phyloP scores from a whole-genome alignment of 2,329 filamentous ascomycete genomes.

The Neobulgaria alba region DNA sequence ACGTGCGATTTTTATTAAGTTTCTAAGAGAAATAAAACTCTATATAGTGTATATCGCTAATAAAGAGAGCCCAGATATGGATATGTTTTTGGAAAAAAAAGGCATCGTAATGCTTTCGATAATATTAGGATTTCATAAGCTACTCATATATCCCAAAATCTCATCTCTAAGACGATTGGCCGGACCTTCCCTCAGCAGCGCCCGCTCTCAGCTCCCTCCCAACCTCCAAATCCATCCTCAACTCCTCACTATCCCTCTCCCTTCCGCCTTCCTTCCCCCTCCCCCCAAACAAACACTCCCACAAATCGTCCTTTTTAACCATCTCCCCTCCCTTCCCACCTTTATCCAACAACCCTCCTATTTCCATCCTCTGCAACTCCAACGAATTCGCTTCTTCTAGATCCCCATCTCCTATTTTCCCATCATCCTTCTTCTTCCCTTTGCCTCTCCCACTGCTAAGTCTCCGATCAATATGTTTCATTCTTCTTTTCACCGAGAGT shows the following conservation, averaged over 20 bases:
- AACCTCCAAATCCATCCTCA: slow-evolving; percentile 20
- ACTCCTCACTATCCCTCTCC: slow-evolving; percentile 5
- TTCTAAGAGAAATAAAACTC: too few species aligned
- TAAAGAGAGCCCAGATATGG: too few species aligned
- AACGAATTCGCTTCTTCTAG: slow-evolving; percentile 79
- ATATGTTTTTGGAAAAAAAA: too few species aligned
- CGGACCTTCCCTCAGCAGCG: slow-evolving; percentile 44
- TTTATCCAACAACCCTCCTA: slow-evolving; percentile 63
- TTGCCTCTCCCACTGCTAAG: slow-evolving; percentile 25
- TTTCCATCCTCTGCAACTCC: slow-evolving; percentile 66
- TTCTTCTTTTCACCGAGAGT: slow-evolving; percentile 67
- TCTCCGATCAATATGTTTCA: slow-evolving; percentile 62
- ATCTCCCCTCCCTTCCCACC: slow-evolving; percentile 68
- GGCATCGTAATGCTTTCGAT: too few species aligned
- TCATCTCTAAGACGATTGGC: too few species aligned
- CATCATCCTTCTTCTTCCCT: slow-evolving; percentile 35
- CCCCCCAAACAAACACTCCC: slow-evolving; percentile 79
- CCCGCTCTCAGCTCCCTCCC: slow-evolving; percentile 37
- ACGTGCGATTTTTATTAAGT: too few species aligned
- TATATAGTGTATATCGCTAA: too few species aligned
- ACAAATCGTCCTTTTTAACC: slow-evolving; percentile 70
- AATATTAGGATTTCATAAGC: too few species aligned
- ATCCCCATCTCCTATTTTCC: slow-evolving; percentile 45
- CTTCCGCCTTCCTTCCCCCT: slow-evolving; percentile 8
- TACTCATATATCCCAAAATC: too few species aligned